Percentiles rank a stretch among this genome's conserved stretches.
These are phyloP conservation scores for Jamesozyma gamospora DNA, from an alignment of 805 yeast genomes.

Conservation along the genomic window DNA sequence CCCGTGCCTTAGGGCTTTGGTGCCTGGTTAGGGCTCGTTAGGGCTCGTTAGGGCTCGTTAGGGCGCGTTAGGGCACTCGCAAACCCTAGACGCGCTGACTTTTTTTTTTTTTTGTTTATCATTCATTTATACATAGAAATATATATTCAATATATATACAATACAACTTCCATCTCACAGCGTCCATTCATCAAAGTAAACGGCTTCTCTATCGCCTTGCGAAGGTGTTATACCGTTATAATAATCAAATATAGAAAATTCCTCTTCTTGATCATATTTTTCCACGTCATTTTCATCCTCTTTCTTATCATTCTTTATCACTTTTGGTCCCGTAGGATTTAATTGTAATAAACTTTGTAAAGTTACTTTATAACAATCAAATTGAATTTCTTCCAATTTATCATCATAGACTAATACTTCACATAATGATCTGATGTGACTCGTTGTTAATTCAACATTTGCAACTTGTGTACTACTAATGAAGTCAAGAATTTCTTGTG, in stretches of 20 bases:
- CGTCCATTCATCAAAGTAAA: conserved; percentile 42
- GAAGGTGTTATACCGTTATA: conserved; percentile 33
- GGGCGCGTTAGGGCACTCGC: background rate
- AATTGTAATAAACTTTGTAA: conserved; percentile 73
- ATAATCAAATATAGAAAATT: conserved; percentile 36
- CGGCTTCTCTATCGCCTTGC: conserved; percentile 33
- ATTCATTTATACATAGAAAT: too few relatives aligned
- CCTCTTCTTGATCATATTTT: conserved; percentile 15
- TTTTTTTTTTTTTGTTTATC: too few relatives aligned
- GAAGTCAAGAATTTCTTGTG: conserved; percentile 67
- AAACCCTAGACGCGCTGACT: background rate
- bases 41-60: background rate
- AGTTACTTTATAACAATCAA: conserved; percentile 67
- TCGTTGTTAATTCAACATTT: conserved; percentile 62
- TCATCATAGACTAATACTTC: conserved; percentile 85
- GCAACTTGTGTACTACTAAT: conserved; percentile 66
- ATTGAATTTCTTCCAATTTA: conserved; percentile 55
- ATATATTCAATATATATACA: too few relatives aligned
- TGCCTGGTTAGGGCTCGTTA: too few relatives aligned
- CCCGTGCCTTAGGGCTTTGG: too few relatives aligned
- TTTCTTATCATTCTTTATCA: conserved; percentile 1
- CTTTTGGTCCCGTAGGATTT: conserved; percentile 29
- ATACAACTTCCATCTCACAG: conserved; percentile 2
- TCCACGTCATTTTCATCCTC: background rate
- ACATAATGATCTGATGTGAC: conserved; percentile 73